phyloP scores from a whole-genome alignment of 331 rosid genomes.

The Rosa hybrid region DNA sequence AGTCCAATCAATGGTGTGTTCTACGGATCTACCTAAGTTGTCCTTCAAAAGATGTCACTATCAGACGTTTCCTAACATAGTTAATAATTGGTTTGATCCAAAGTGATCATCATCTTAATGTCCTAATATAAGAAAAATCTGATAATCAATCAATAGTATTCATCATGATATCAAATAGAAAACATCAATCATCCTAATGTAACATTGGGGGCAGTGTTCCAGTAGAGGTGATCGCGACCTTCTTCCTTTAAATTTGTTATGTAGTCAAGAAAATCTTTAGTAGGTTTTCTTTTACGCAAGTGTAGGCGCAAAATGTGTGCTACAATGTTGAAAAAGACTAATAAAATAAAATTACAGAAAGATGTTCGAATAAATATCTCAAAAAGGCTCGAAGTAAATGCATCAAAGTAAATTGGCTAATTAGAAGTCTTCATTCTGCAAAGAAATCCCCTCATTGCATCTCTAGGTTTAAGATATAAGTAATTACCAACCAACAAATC shows the following conservation, averaged over 20 bases:
- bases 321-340: too few relatives aligned
- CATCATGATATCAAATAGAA: background rate
- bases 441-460: background rate
- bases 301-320: background rate
- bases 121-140: background rate
- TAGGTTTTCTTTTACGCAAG: background rate
- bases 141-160: background rate
- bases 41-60: background rate
- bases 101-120: background rate
- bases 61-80: background rate
- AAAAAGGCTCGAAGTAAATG: background rate
- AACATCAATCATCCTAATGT: background rate
- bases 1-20: slow-evolving; percentile 4
- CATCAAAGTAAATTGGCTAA: background rate
- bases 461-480: background rate
- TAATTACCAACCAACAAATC: background rate
- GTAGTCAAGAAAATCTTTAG: background rate
- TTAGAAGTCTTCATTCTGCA: too few relatives aligned
- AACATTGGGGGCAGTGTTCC: background rate
- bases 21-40: background rate
- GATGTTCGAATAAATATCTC: background rate
- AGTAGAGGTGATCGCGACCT: background rate
- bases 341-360: background rate
- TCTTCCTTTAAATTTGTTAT: background rate
- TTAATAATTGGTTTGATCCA: background rate